Evolutionary conservation across 2,329 filamentous ascomycete species (phyloP), one percentile per base, ranked within the genome.

Genomic region (Trichoderma lentiforme): DNA sequence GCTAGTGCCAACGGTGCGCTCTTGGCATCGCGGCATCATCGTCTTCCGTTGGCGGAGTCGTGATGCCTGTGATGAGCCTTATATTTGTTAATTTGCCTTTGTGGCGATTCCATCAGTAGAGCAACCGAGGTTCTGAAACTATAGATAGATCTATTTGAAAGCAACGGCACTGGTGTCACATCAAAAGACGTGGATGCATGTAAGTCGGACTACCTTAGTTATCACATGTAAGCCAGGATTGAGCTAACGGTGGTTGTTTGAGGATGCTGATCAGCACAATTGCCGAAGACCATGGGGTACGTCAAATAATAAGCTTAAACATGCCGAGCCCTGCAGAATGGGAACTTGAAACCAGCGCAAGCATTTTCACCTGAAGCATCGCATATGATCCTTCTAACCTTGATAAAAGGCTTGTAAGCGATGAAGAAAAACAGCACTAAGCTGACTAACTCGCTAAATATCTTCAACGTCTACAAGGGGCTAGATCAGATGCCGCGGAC

Each of bases 1-100:
- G 71, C 77, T 78, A 73, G 79, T 76, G 34, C 77, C 76, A 70
- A 79, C 78, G n/a, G 77, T 74, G n/a, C 78, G 73, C 71, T 79
- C 78, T 21, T 77, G 74, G 56, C 75, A 76, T 79, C 78, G 18
- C 76, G 74, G 56, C 75, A 75, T 68, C 77, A 77, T 14, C 63
- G 64, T 70, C 21, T 53, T 53, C n/a, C 47, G 47, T 53, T 24
- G n/a, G n/a, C 21, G n/a, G 47, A 53, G 47, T 24, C 21, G 2
- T 21, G 6, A 14, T 24, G 11, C 2, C 47, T 53, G 47, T 51
- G 47, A 21, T 21, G 47, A 53, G 21, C 47, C 11, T 24, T 24
- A 6, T 14, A 53, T 24, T 53, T 14, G 47, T 24, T 53, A 3
- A 24, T 53, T 21, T 53, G 21, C n/a, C 21, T 53, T 11, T 51